A percentile compares a stretch with the other conserved stretches of the same genome.
These are phyloP conservation scores for Colletotrichum sansevieriae DNA, from an alignment of 2,329 filamentous ascomycete genomes.

Conservation along the genomic window DNA sequence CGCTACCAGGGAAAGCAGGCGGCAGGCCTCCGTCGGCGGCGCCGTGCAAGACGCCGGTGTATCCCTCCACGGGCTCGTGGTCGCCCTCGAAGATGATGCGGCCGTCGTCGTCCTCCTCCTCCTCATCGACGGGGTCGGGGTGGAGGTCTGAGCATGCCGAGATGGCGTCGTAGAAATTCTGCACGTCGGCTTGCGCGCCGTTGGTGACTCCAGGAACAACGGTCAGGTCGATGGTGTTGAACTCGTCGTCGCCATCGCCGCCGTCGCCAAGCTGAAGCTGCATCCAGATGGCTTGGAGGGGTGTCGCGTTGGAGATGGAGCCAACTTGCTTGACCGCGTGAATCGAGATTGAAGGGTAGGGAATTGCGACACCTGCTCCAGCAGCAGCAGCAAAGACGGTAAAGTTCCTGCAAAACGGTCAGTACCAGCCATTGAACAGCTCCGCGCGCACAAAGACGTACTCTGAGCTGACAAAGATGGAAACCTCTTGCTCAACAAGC, in stretches of 20 bases:
- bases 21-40: conserved; percentile 65
- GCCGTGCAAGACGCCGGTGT: conserved; percentile 67
- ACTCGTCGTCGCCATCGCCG: conserved; percentile 67
- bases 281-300: conserved; percentile 71
- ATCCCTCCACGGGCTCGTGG: conserved; percentile 67
- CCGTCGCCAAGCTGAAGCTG: conserved; percentile 75
- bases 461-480: conserved; percentile 72
- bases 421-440: not conserved
- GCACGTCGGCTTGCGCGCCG: conserved; percentile 46
- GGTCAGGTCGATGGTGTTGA: conserved; percentile 75
- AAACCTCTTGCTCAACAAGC: conserved; percentile 61
- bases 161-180: conserved; percentile 76
- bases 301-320: conserved; percentile 52
- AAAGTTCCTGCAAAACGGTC: conserved; percentile 55
- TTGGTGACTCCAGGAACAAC: conserved; percentile 64
- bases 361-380: conserved; percentile 74
- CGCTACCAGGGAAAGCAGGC: conserved; percentile 79
- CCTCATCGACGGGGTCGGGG: conserved; percentile 74
- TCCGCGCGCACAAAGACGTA: conserved; percentile 50
- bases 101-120: conserved; percentile 68
- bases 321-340: conserved; percentile 77
- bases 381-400: conserved; percentile 72
- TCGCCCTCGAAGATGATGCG: conserved; percentile 70
- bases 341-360: conserved; percentile 80
- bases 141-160: conserved; percentile 82